These are phyloP conservation scores for Pseudohyphozyma bogoriensis DNA, from an alignment of 768 basidiomycete species.

Conservation along the genomic window DNA sequence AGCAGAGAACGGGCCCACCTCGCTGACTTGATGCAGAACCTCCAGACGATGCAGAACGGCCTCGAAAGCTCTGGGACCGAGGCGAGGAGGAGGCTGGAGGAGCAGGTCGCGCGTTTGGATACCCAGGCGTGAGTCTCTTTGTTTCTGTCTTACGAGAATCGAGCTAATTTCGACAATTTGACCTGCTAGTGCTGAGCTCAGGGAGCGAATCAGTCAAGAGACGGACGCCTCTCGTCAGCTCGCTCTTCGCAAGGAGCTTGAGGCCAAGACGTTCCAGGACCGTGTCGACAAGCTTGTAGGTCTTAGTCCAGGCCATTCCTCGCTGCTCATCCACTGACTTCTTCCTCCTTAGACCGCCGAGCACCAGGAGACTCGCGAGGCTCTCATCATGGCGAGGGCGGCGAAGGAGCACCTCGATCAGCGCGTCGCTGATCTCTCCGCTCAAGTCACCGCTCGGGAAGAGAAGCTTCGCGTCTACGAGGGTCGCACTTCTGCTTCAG, in stretches of 20 bases:
- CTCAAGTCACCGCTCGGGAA: slow-evolving; percentile 60
- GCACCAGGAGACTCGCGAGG: slow-evolving; percentile 59
- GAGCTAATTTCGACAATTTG: not conserved
- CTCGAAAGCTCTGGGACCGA: slow-evolving; percentile 73
- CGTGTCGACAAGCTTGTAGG: slow-evolving; percentile 62
- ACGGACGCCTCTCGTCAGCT: slow-evolving; percentile 63
- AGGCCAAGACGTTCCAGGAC: slow-evolving; percentile 60
- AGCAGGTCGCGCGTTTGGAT: slow-evolving; percentile 65
- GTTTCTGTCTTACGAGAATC: too few species aligned
- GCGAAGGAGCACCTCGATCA: slow-evolving; percentile 48
- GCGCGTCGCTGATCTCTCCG: slow-evolving; percentile 52
- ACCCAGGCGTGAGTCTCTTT: slow-evolving; percentile 56
- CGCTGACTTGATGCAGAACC: slow-evolving; percentile 75
- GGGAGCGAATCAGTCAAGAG: slow-evolving; percentile 59
- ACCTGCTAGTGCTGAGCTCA: slow-evolving; percentile 56
- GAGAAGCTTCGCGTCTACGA: slow-evolving; percentile 85
- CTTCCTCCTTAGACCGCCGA: slow-evolving; percentile 8
- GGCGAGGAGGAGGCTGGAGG: slow-evolving; percentile 69
- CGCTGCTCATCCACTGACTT: not conserved
- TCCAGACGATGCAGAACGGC: slow-evolving; percentile 83
- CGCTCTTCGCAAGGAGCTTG: slow-evolving; percentile 70
- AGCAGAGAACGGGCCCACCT: slow-evolving; percentile 72
- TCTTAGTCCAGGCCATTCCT: slow-evolving; percentile 1
- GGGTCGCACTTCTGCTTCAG: slow-evolving; percentile 45
- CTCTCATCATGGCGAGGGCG: slow-evolving; percentile 33